Percentiles rank a stretch among this genome's conserved stretches.
These are phyloP conservation scores for Puccinia hordei DNA, from an alignment of 1,284 basidiomycete species.

Conservation along the genomic window DNA sequence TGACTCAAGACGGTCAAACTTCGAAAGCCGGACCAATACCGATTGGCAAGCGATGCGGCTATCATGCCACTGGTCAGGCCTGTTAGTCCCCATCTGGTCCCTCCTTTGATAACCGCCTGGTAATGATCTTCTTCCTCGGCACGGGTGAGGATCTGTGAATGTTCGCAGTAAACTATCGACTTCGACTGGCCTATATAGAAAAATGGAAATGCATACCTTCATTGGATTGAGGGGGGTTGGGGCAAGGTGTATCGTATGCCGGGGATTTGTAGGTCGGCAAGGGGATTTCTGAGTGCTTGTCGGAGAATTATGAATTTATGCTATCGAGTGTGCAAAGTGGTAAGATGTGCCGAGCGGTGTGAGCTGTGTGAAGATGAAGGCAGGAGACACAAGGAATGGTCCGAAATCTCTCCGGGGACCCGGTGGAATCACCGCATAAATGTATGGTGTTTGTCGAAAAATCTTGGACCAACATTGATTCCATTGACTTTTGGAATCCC, in stretches of 20 bases:
- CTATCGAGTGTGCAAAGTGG: background rate
- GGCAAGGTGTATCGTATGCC: background rate
- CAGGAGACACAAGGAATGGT: background rate
- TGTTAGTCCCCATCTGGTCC: constrained; percentile 32
- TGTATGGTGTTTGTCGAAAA: too few species aligned
- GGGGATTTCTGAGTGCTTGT: background rate
- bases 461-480: too few species aligned
- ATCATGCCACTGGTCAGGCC: constrained; percentile 11
- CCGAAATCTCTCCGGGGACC: too few species aligned
- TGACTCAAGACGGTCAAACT: constrained; percentile 26
- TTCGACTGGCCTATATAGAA: background rate
- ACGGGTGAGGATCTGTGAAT: constrained; percentile 18
- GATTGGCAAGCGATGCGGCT: constrained; percentile 9
- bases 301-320: background rate
- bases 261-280: background rate
- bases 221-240: background rate
- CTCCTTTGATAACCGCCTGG: constrained; percentile 39
- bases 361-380: background rate
- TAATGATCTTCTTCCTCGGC: constrained; percentile 38
- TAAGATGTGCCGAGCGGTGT: background rate
- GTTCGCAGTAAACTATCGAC: background rate
- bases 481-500: too few species aligned
- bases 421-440: too few species aligned
- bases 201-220: constrained; percentile 8
- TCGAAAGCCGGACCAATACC: constrained; percentile 44